Base-by-base conservation (phyloP, 1,284 basidiomycete genomes). In the Leccinum olivaceoglutinosum region DNA sequence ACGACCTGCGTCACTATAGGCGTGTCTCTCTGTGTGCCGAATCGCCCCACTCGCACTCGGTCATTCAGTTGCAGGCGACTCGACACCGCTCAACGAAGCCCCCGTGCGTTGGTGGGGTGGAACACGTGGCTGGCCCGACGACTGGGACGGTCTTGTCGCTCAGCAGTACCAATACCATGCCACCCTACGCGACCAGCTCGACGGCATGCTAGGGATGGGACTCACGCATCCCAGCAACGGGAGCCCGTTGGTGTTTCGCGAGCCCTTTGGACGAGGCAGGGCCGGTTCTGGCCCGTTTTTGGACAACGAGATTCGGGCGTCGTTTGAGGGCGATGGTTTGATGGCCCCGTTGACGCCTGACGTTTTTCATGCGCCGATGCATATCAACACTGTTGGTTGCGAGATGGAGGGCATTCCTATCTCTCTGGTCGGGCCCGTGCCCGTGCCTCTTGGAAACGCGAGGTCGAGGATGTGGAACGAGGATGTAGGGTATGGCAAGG, bases 31-130 rank as follows among this genome's bases (percentile, higher is more conserved):
- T 71, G 14, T 61, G 55, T 4, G 46, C 57, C 6, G 68, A 65
- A 46, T 39, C 58, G 2, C 14, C 54, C 2, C 41, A 5, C 16
- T 39, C 39, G 0, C 58, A 56, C 25, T 12, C 41, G 53, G 36
- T 14, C 32, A 41, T 10, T 34, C 51, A 2, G 21, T 38, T 25
- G 21, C 5, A 39, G 66, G 64, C 2, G 51, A 63, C 3, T 63
- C 63, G 21, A 64, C 68, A 1, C 66, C 71, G 56, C 46, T 70
- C 49, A 65, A 70, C n/a, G 64, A 61, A 53, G 62, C 64, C 8
- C 68, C 69, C 2, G n/a, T 60, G 41, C 63, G 63, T 21, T 73
- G 71, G 68, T 69, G 68, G 71, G 67, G 68, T 12, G 62, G 67
- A 54, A 60, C 21, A 34, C 56, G 55, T 14, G 54, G 62, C 18